Percentiles rank a stretch among this genome's conserved stretches.
phyloP scores from a whole-genome alignment of 2,329 filamentous ascomycete genomes.

The Nakataea oryzae region DNA sequence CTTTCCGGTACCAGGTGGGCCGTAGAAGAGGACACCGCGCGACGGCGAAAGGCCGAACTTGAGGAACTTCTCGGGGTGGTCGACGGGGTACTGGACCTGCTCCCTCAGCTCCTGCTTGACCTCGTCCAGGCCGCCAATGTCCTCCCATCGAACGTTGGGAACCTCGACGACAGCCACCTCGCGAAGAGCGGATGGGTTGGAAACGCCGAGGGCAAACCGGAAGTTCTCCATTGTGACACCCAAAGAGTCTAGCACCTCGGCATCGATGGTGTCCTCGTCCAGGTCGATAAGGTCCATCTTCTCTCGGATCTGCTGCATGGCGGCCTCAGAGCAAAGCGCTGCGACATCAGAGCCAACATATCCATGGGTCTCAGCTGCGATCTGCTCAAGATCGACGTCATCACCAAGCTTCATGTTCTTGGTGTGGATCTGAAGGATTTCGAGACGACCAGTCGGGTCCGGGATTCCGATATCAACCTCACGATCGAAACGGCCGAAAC shows the following conservation, averaged over 20 bases:
- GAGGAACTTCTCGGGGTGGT: conserved; percentile 99
- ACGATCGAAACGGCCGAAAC: conserved; percentile 97
- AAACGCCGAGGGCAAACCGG: conserved; percentile 94
- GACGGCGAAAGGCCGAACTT: conserved; percentile 98
- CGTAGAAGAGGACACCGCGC: conserved; percentile 97
- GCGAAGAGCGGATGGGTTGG: conserved; percentile 95
- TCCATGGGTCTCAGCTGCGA: conserved; percentile 95
- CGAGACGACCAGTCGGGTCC: conserved; percentile 93
- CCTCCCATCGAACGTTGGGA: conserved; percentile 98
- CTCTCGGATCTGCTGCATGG: conserved; percentile 99
- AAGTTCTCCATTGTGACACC: conserved; percentile 99
- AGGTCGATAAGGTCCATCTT: conserved; percentile 99
- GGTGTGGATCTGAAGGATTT: conserved; percentile 98
- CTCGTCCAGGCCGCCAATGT: conserved; percentile 94
- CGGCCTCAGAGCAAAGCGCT: conserved; percentile 95
- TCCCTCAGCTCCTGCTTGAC: conserved; percentile 99
- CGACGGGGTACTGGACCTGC: conserved; percentile 96
- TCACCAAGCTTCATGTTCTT: conserved; percentile 99
- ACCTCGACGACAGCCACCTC: conserved; percentile 99
- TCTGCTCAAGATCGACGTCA: conserved; percentile 92
- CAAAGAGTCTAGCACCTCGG: conserved; percentile 93
- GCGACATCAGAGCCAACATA: conserved; percentile 98
- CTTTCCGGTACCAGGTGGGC: conserved; percentile 99
- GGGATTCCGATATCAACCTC: conserved; percentile 98
- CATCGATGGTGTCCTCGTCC: conserved; percentile 97